phyloP scores from a whole-genome alignment of 495 filamentous ascomycete genomes.

The Penicillium malachiteum region DNA sequence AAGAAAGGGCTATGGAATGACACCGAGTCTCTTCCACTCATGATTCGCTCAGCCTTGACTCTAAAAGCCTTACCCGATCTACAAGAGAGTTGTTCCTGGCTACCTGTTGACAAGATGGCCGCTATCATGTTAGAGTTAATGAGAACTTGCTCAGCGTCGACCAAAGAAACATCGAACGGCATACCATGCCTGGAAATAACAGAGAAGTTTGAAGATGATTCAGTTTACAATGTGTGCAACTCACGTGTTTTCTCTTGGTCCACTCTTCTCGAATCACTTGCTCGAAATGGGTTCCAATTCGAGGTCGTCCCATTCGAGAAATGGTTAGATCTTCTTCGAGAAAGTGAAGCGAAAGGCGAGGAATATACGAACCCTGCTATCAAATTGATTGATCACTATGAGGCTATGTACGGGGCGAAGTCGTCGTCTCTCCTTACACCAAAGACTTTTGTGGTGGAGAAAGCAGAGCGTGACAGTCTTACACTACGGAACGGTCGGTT shows the following conservation, averaged over 20 bases:
- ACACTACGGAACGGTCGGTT: conserved; percentile 35
- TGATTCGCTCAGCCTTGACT: conserved; percentile 53
- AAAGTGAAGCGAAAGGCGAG: conserved; percentile 45
- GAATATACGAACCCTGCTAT: conserved; percentile 54
- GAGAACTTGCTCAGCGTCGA: conserved; percentile 19
- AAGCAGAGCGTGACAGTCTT: conserved; percentile 36
- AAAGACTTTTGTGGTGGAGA: conserved; percentile 32
- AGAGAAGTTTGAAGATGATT: conserved; percentile 18
- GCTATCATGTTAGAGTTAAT: conserved; percentile 47
- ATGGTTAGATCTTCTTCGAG: conserved; percentile 50
- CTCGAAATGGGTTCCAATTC: conserved; percentile 44
- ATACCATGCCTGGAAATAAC: no score
- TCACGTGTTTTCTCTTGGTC: conserved; percentile 52
- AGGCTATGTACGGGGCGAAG: conserved; percentile 26
- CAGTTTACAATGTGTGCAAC: conserved; percentile 57
- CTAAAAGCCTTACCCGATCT: conserved; percentile 50
- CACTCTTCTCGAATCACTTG: conserved; percentile 47
- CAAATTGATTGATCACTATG: conserved; percentile 59
- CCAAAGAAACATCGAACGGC: background rate
- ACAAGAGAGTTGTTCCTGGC: conserved; percentile 47
- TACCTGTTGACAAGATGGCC: conserved; percentile 57
- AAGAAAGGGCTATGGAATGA: conserved; percentile 59
- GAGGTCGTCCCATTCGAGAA: conserved; percentile 40
- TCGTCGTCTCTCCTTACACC: background rate
- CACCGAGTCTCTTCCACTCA: conserved; percentile 55